Evolutionary conservation across 2,329 filamentous ascomycete genomes (phyloP).

Genomic region (Aspergillus alliaceus): DNA sequence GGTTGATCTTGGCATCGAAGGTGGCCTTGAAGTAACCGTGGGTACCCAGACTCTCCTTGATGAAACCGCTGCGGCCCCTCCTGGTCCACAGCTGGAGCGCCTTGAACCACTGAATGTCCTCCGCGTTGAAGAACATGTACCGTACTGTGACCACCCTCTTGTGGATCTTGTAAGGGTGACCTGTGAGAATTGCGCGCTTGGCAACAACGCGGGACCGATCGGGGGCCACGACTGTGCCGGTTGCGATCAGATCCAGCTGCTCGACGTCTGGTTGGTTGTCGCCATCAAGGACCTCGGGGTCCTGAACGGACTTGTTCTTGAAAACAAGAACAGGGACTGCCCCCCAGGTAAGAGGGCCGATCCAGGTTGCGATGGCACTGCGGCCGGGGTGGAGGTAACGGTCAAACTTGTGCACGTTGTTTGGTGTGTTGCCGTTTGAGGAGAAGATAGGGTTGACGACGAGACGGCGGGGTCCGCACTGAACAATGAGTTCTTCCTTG

Average conservation of each 20-base stretch:
- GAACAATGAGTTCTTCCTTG: constrained; percentile 88
- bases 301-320: constrained; percentile 50
- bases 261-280: constrained; percentile 45
- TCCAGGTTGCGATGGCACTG: constrained; percentile 84
- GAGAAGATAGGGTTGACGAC: constrained; percentile 90
- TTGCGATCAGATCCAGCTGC: constrained; percentile 72
- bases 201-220: constrained; percentile 75
- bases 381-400: constrained; percentile 88
- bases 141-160: constrained; percentile 94
- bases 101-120: constrained; percentile 97
- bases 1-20: constrained; percentile 94
- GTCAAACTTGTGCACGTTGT: constrained; percentile 96
- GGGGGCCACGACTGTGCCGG: constrained; percentile 81
- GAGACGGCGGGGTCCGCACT: constrained; percentile 85
- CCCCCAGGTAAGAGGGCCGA: constrained; percentile 90
- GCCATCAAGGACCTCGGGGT: constrained; percentile 45
- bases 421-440: constrained; percentile 82
- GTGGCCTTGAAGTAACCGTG: constrained; percentile 99
- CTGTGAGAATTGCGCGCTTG: constrained; percentile 90
- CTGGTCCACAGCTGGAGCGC: constrained; percentile 92
- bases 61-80: constrained; percentile 80
- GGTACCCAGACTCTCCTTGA: constrained; percentile 93
- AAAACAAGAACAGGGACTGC: constrained; percentile 88
- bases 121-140: constrained; percentile 99
- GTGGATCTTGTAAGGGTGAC: constrained; percentile 98